phyloP scores from a whole-genome alignment of 768 basidiomycete genomes.

The Rhodotorula taiwanensis region DNA sequence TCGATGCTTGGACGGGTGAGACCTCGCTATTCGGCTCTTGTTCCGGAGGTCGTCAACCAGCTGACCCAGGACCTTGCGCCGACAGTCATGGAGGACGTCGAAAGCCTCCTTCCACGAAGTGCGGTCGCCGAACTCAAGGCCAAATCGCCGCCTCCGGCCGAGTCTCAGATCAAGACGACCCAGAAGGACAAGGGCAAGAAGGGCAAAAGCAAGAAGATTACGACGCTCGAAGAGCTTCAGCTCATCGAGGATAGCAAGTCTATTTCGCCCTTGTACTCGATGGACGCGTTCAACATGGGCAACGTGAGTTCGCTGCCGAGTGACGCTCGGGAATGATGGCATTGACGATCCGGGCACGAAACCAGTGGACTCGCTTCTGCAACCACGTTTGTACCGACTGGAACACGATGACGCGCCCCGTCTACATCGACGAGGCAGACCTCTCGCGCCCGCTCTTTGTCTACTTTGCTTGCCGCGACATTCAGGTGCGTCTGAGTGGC shows the following conservation, averaged over 20 bases:
- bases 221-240: no score
- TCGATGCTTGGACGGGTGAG: constrained; percentile 14
- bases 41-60: no score
- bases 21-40: no score
- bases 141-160: no score
- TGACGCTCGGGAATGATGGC: no score
- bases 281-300: constrained; percentile 25
- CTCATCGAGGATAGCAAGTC: neutral
- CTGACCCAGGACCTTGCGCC: neutral
- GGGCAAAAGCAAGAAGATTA: neutral
- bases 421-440: constrained; percentile 25
- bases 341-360: neutral
- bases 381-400: constrained; percentile 21
- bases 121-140: neutral
- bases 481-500: constrained; percentile 1
- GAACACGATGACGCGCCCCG: constrained; percentile 1
- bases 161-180: no score
- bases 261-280: constrained; percentile 2
- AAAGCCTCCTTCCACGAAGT: neutral
- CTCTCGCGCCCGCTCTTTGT: constrained; percentile 23
- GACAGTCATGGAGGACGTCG: constrained; percentile 9
- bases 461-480: constrained; percentile 17
- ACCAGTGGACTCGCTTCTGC: constrained; percentile 35
- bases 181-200: neutral
- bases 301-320: no score